Evolutionary conservation across 2,329 filamentous ascomycete species (phyloP).

Genomic region (Ilyonectria sp.): DNA sequence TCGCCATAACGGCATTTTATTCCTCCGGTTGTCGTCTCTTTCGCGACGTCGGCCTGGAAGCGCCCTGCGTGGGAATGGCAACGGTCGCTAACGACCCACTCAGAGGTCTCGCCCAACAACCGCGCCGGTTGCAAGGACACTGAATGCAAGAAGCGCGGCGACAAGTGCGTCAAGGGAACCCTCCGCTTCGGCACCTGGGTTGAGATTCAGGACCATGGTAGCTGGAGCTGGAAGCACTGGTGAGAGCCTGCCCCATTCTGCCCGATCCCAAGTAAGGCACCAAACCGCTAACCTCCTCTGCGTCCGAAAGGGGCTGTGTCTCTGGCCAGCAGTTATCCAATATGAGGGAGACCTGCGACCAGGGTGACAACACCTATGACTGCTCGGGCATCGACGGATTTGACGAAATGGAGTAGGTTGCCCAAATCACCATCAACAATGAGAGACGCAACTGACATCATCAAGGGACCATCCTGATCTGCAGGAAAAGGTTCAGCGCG

Average conservation of each 20-base stretch:
- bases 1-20: slow-evolving; percentile 19
- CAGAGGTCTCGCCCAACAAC: slow-evolving; percentile 79
- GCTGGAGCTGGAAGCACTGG: slow-evolving; percentile 91
- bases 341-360: slow-evolving; percentile 70
- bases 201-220: slow-evolving; percentile 71
- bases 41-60: slow-evolving; percentile 4
- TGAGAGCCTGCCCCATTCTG: slow-evolving; percentile 59
- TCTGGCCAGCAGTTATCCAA: slow-evolving; percentile 82
- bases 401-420: slow-evolving; percentile 76
- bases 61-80: slow-evolving; percentile 15
- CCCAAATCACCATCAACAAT: background rate
- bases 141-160: slow-evolving; percentile 77
- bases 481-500: slow-evolving; percentile 81
- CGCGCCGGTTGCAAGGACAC: slow-evolving; percentile 82
- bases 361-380: slow-evolving; percentile 66
- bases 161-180: slow-evolving; percentile 85
- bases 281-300: slow-evolving; percentile 13
- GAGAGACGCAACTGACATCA: slow-evolving; percentile 28
- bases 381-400: slow-evolving; percentile 83
- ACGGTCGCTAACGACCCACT: slow-evolving; percentile 31
- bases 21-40: slow-evolving; percentile 11
- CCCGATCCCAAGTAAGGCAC: background rate
- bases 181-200: slow-evolving; percentile 84
- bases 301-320: slow-evolving; percentile 81
- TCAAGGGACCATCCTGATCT: slow-evolving; percentile 68